Conservation (phyloP, 495 filamentous ascomycete genomes). For the Daldinia decipiens region DNA sequence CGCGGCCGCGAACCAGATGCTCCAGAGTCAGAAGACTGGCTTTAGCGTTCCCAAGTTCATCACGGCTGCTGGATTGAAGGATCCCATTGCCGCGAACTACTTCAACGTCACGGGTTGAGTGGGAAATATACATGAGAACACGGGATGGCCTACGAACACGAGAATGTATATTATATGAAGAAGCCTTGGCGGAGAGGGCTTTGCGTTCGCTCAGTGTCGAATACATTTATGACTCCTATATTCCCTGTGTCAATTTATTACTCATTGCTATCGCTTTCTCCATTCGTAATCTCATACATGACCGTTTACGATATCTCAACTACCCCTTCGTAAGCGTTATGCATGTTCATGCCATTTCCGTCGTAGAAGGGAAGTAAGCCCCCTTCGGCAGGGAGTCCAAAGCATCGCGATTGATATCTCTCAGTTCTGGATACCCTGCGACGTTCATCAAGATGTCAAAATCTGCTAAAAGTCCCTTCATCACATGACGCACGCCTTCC, state of each 20-base stretch:
- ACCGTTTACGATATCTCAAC: neutral
- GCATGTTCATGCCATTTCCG: slow-evolving; percentile 31
- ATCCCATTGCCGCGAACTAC: slow-evolving; percentile 56
- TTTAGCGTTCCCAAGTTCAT: slow-evolving; percentile 58
- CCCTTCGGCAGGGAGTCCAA: slow-evolving; percentile 49
- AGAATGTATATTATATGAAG: slow-evolving; percentile 34
- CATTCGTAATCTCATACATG: neutral
- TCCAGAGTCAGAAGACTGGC: slow-evolving; percentile 49
- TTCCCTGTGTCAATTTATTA: slow-evolving; percentile 30
- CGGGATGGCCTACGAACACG: neutral
- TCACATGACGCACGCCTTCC: slow-evolving; percentile 69
- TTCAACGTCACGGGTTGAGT: slow-evolving; percentile 52
- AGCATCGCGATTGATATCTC: slow-evolving; percentile 62
- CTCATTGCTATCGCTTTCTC: neutral
- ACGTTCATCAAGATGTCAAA: slow-evolving; percentile 74
- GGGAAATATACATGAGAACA: neutral
- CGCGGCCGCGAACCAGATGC: slow-evolving; percentile 45
- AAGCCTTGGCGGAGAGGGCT: slow-evolving; percentile 6
- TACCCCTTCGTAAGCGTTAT: too few species aligned
- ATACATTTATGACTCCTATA: slow-evolving; percentile 22
- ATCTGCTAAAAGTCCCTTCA: slow-evolving; percentile 72
- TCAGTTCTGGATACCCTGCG: slow-evolving; percentile 66
- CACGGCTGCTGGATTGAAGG: slow-evolving; percentile 48
- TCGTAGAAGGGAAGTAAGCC: slow-evolving; percentile 35
- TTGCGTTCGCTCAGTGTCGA: slow-evolving; percentile 23